Conservation (phyloP, 106 monocot genomes). For the Xerophyta viscosa region DNA sequence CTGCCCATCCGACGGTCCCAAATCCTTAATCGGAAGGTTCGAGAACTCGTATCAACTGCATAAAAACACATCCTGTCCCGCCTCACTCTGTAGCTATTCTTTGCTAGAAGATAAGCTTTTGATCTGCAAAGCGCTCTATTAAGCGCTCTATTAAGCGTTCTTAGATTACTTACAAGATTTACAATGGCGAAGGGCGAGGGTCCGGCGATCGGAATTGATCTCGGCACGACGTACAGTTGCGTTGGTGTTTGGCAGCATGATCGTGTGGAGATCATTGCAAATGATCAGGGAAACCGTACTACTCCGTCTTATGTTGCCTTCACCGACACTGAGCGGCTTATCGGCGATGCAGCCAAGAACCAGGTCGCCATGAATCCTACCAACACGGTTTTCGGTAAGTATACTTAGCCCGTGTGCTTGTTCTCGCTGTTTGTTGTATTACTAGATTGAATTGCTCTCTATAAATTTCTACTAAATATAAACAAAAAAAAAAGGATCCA, state of each 20-base stretch:
- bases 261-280: constrained; percentile 67
- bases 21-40: not conserved
- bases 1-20: not conserved
- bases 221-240: constrained; percentile 62
- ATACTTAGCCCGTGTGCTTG: not conserved
- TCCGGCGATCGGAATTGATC: constrained; percentile 69
- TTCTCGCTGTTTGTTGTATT: not conserved
- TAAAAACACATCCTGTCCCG: no score
- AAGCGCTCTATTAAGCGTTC: not conserved
- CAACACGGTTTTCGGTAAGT: constrained; percentile 74
- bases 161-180: not conserved
- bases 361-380: constrained; percentile 81
- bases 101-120: not conserved
- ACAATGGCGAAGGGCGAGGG: constrained; percentile 45
- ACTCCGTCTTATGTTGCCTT: constrained; percentile 66
- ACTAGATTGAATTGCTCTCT: not conserved
- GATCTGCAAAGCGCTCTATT: not conserved
- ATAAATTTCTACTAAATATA: no score
- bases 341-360: constrained; percentile 78
- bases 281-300: constrained; percentile 65
- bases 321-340: constrained; percentile 69
- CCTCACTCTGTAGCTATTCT: no score
- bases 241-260: constrained; percentile 73
- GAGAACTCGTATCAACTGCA: not conserved
- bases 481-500: no score